Evolutionary conservation across 139 green algal genomes (phyloP).

Genomic region (Prasinococcaceae sp.): DNA sequence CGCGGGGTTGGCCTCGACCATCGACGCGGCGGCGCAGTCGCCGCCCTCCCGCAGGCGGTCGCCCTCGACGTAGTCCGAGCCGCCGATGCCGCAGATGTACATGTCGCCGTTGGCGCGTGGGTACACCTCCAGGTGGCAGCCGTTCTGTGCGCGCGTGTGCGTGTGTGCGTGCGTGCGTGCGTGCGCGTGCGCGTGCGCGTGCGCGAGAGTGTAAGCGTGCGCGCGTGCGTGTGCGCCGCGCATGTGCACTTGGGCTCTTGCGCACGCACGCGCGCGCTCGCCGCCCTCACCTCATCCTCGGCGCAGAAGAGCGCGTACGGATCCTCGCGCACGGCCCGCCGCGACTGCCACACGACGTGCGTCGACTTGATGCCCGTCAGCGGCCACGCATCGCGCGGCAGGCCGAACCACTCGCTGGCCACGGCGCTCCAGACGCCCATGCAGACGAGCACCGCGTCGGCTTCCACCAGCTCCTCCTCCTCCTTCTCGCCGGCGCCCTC

Average conservation of each 20-base stretch:
- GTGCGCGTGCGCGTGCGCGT: too few species aligned
- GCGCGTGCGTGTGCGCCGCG: too few species aligned
- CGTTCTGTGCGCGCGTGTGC: too few species aligned
- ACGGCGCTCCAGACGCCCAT: not conserved
- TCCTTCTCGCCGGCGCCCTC: too few species aligned
- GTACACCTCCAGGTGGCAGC: constrained; percentile 21
- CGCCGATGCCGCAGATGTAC: constrained; percentile 18
- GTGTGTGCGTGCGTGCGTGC: too few species aligned
- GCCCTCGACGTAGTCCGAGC: constrained; percentile 1
- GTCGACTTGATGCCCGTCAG: constrained; percentile 18
- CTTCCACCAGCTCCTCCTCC: too few species aligned
- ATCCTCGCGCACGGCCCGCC: constrained; percentile 7
- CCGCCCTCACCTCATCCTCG: too few species aligned
- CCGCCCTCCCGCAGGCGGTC: constrained; percentile 7
- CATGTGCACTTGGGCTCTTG: too few species aligned
- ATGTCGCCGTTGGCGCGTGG: constrained; percentile 13
- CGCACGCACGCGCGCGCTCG: too few species aligned
- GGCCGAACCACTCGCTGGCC: constrained; percentile 4
- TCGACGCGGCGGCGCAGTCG: constrained; percentile 6
- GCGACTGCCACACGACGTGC: not conserved
- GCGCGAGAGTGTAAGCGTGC: too few species aligned
- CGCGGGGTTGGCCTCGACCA: constrained; percentile 1
- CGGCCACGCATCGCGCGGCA: not conserved
- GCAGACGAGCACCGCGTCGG: too few species aligned
- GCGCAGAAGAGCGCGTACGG: constrained; percentile 16